phyloP scores from a whole-genome alignment of 306 rosid genomes.

The Vigna hirtella region DNA sequence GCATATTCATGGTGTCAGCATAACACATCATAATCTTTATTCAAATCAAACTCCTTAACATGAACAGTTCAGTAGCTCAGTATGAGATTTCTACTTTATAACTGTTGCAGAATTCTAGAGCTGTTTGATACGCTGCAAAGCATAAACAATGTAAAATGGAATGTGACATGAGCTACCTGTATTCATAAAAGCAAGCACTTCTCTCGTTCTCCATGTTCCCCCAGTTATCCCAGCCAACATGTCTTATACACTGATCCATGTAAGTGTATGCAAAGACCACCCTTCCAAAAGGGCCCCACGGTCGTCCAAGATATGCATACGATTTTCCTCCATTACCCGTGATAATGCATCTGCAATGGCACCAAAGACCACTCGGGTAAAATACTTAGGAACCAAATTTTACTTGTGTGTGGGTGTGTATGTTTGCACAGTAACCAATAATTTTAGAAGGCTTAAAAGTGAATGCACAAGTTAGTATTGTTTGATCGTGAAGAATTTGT shows the following conservation, averaged over 20 bases:
- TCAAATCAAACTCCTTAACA: constrained; percentile 27
- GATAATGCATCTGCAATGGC: constrained; percentile 78
- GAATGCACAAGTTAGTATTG: too few species aligned
- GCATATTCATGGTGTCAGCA: constrained; percentile 21
- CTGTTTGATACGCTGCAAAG: constrained; percentile 18
- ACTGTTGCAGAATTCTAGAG: neutral
- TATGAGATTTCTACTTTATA: neutral
- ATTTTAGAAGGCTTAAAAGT: too few species aligned
- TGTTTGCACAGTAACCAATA: too few species aligned
- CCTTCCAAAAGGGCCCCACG: constrained; percentile 98
- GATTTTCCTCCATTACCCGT: constrained; percentile 77
- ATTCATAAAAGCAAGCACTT: constrained; percentile 94
- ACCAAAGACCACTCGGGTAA: constrained; percentile 32
- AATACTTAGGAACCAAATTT: constrained; percentile 20
- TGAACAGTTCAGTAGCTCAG: constrained; percentile 2
- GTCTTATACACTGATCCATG: constrained; percentile 82
- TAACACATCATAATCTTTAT: constrained; percentile 2
- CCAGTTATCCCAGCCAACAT: constrained; percentile 94
- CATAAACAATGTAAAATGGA: constrained; percentile 33
- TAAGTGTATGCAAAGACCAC: constrained; percentile 86
- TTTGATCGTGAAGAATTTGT: too few species aligned
- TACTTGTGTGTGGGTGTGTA: too few species aligned
- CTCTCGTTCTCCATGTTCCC: constrained; percentile 86
- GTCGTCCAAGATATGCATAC: constrained; percentile 80
- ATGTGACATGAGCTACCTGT: constrained; percentile 59